Percentiles rank a stretch among this genome's conserved stretches.
Evolutionary conservation across 2,329 filamentous ascomycete species (phyloP).

Genomic region (Fusarium clavum): DNA sequence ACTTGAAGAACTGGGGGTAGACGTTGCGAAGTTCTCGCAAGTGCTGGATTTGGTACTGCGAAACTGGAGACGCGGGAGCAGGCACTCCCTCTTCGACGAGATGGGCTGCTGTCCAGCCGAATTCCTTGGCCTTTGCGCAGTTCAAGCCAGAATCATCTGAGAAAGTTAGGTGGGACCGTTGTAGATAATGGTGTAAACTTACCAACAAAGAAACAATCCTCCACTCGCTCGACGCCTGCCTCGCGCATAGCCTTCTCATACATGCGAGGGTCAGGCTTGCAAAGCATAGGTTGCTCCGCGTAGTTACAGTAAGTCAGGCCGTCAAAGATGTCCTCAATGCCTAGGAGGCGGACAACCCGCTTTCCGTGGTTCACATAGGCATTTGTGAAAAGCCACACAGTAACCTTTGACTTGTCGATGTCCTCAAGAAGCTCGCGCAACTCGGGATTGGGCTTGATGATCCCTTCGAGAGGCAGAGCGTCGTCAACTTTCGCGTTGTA

Average conservation of each 20-base stretch:
- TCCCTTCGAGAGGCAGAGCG: constrained; percentile 84
- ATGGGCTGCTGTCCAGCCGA: constrained; percentile 90
- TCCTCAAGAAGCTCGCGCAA: constrained; percentile 82
- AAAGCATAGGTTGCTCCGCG: constrained; percentile 75
- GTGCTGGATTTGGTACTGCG: constrained; percentile 79
- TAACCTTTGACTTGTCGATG: constrained; percentile 86
- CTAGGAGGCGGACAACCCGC: constrained; percentile 82
- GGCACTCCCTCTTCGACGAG: constrained; percentile 81
- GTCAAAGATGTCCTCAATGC: constrained; percentile 89
- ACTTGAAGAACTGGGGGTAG: constrained; percentile 90
- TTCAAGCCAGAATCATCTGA: constrained; percentile 89
- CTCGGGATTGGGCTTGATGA: constrained; percentile 82
- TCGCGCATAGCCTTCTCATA: constrained; percentile 90
- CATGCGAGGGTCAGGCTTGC: constrained; percentile 88
- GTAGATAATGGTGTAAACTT: constrained; percentile 51
- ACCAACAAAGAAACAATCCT: constrained; percentile 95
- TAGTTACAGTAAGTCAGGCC: constrained; percentile 98
- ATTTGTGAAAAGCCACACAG: constrained; percentile 95
- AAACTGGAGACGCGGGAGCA: constrained; percentile 71
- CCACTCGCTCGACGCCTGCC: constrained; percentile 73
- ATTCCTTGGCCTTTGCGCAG: constrained; percentile 77
- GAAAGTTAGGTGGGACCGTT: neutral
- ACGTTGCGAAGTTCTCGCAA: constrained; percentile 79
- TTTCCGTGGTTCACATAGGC: constrained; percentile 91
- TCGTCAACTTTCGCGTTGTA: constrained; percentile 97